Evolutionary conservation across 139 green algal genomes (phyloP).

Genomic region (Mesotaenium endlicherianum): DNA sequence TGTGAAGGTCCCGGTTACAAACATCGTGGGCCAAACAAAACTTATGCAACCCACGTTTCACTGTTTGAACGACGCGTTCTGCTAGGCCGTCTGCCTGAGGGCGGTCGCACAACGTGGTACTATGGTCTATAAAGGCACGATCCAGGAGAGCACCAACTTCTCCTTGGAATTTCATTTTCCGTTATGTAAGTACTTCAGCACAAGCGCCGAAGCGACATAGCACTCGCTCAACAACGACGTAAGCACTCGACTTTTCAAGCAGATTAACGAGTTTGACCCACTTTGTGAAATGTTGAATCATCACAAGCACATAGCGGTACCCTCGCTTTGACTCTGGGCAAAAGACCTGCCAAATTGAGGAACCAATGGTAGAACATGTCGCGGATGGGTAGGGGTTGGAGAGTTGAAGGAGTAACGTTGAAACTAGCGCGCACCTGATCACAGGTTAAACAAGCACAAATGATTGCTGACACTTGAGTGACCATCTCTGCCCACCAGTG

Average conservation of each 20-base stretch:
- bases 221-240: conserved; percentile 5
- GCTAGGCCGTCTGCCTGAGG: conserved; percentile 48
- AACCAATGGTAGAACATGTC: no score
- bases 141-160: conserved; percentile 42
- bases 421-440: no score
- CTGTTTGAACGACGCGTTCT: conserved; percentile 37
- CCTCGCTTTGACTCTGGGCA: background rate
- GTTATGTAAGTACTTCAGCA: conserved; percentile 51
- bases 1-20: background rate
- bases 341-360: background rate
- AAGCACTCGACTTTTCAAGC: background rate
- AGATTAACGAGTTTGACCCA: background rate
- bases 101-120: conserved; percentile 17
- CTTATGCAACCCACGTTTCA: conserved; percentile 48
- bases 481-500: no score
- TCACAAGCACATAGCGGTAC: conserved; percentile 10
- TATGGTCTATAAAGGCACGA: conserved; percentile 37
- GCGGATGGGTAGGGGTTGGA: no score
- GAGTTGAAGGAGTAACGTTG: no score
- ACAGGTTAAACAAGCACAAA: no score
- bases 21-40: background rate
- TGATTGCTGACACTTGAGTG: no score
- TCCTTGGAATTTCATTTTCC: conserved; percentile 35
- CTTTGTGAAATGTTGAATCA: conserved; percentile 23
- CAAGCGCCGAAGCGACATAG: conserved; percentile 18